Evolutionary conservation across 2,329 filamentous ascomycete genomes (phyloP).

Genomic region (Epichloe elymi): DNA sequence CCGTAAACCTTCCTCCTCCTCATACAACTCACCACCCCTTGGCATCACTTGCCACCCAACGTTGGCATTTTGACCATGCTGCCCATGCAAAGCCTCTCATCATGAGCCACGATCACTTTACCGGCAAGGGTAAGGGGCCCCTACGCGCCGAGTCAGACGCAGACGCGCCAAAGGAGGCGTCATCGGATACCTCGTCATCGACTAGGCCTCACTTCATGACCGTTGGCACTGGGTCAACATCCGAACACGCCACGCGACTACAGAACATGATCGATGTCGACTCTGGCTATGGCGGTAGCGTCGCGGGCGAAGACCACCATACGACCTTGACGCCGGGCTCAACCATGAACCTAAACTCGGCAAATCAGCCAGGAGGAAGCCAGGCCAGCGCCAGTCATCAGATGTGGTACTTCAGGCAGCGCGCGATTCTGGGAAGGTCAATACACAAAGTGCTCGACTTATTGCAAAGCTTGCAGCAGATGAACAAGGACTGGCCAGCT

Average conservation of each 20-base stretch:
- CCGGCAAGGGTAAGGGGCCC: constrained; percentile 39
- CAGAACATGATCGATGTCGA: constrained; percentile 75
- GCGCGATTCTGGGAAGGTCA: constrained; percentile 70
- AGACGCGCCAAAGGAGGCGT: constrained; percentile 14
- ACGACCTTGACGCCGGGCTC: constrained; percentile 8
- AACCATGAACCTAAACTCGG: constrained; percentile 28
- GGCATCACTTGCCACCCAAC: neutral
- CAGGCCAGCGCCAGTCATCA: constrained; percentile 81
- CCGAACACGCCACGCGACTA: constrained; percentile 67
- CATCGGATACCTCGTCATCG: constrained; percentile 14
- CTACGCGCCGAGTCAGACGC: constrained; percentile 18
- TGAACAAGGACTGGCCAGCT: constrained; percentile 85
- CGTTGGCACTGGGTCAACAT: constrained; percentile 69
- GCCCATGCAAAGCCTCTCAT: constrained; percentile 17
- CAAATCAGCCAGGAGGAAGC: constrained; percentile 27
- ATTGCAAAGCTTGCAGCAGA: constrained; percentile 69
- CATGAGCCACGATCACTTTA: constrained; percentile 50
- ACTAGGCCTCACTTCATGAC: constrained; percentile 64
- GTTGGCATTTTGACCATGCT: constrained; percentile 20
- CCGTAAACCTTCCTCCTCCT: neutral
- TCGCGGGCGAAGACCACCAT: constrained; percentile 47
- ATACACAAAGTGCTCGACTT: constrained; percentile 80
- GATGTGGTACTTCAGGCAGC: constrained; percentile 88
- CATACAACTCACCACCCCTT: neutral
- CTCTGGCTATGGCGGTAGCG: constrained; percentile 82